Conservation (phyloP, 306 rosid species). For the Crotalaria pallida region DNA sequence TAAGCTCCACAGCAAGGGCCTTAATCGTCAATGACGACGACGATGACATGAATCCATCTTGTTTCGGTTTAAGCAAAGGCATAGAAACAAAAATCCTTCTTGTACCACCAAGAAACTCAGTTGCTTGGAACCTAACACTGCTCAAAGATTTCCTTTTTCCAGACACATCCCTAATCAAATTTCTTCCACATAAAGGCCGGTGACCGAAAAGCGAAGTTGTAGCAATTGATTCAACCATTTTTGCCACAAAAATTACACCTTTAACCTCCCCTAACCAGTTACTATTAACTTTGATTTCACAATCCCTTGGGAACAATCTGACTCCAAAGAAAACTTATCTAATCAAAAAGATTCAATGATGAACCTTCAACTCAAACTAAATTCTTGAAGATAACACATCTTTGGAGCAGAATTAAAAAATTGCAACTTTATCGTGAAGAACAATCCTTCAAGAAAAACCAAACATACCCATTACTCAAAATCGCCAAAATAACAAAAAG, state of each 20-base stretch:
- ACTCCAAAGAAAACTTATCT: slow-evolving; percentile 4
- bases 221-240: slow-evolving; percentile 85
- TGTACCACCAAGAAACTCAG: slow-evolving; percentile 47
- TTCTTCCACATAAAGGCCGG: slow-evolving; percentile 56
- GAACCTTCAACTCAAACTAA: slow-evolving; percentile 10
- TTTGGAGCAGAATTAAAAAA: slow-evolving; percentile 6
- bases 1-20: slow-evolving; percentile 73
- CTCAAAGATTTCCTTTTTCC: slow-evolving; percentile 42
- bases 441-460: slow-evolving; percentile 28
- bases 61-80: slow-evolving; percentile 37
- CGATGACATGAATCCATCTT: slow-evolving; percentile 22
- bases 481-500: slow-evolving; percentile 2
- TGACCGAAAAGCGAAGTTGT: slow-evolving; percentile 67
- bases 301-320: not conserved
- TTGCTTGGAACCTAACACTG: slow-evolving; percentile 27
- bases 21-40: slow-evolving; percentile 45
- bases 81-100: slow-evolving; percentile 43
- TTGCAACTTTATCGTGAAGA: slow-evolving; percentile 17
- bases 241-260: not conserved
- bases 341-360: slow-evolving; percentile 20
- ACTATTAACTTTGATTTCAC: slow-evolving; percentile 1
- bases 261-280: slow-evolving; percentile 18
- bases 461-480: slow-evolving; percentile 23
- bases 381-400: slow-evolving; percentile 23
- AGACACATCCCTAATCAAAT: slow-evolving; percentile 37